Evolutionary conservation across 108 stramenopile genomes (phyloP), one percentile per base, ranked within the genome.

Genomic region (Parietichytrium sp.): DNA sequence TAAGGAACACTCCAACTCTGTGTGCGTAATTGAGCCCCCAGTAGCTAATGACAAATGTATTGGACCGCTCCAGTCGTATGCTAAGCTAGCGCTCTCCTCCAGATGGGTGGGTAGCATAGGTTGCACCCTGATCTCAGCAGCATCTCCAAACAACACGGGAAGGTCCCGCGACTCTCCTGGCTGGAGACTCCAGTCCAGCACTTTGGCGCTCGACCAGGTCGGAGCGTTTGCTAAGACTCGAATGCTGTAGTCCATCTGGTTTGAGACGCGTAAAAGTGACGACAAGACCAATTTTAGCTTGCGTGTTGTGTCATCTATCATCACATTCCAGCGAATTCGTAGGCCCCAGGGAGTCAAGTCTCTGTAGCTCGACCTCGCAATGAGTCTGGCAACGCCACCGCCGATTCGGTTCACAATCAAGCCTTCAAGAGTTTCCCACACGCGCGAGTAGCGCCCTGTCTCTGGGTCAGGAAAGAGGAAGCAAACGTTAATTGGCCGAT

Each of bases 1-100:
- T 1, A 72, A 25, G 10, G 61, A 72, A 2, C 61, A 72, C 42
- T 72, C 61, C 18, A 72, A 42, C 42, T 72, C 61, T 2, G 61
- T 72, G 33, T 72, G 45, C 6, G 61, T 42, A 6, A 42, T 72
- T 2, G 36, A 45, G 10, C 61, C 61, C 33, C 45, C 38, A 8
- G 61, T 45, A 25, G 61, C 61, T 13, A 72, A 42, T 6, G 61
- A n/a, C 25, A 42, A 33, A 38, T 72, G 61, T 6, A 72, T 27
- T 18, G 61, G 61, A 23, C 61, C 61, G 20, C 61, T 72, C 61
- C 61, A 72, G 38, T 72, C 61, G 20, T 72, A 72, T 7, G 61
- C 20, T n/a, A 45, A 42, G 20, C 61, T 72, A 2, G 61, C 61
- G 42, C 45, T 72, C 61, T 72, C 61, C 61, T 72, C 61, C 4